Evolutionary conservation across 352 stramenopile species (phyloP).

Genomic region (Pythium aquatile): DNA sequence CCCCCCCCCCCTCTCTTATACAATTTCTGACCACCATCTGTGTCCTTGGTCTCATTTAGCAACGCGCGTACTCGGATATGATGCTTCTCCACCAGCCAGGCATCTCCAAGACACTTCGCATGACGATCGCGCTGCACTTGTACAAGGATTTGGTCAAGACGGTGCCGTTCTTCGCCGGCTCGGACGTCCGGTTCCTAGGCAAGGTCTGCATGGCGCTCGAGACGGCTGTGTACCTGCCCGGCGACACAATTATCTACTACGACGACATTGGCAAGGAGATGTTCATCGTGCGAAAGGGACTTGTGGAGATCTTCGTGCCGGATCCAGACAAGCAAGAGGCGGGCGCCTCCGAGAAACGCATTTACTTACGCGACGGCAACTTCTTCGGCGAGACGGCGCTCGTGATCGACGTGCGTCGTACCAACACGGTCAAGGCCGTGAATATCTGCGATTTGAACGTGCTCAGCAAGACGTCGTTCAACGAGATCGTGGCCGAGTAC

Average conservation of each 20-base stretch:
- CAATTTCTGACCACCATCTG: too few relatives aligned
- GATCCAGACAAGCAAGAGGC: conserved; percentile 26
- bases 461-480: conserved; percentile 73
- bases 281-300: conserved; percentile 84
- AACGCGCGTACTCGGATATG: conserved; percentile 86
- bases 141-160: conserved; percentile 82
- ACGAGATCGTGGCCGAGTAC: conserved; percentile 80
- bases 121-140: conserved; percentile 73
- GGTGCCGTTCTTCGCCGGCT: conserved; percentile 77
- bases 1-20: too few relatives aligned
- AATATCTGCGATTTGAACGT: conserved; percentile 81
- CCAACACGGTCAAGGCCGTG: conserved; percentile 73
- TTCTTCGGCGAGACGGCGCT: conserved; percentile 79
- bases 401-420: conserved; percentile 77
- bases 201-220: conserved; percentile 76
- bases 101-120: conserved; percentile 75
- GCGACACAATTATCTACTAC: conserved; percentile 79
- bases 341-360: conserved; percentile 49
- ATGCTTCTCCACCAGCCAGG: conserved; percentile 76
- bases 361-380: conserved; percentile 73
- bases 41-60: conserved; percentile 25
- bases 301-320: conserved; percentile 74
- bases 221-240: conserved; percentile 74
- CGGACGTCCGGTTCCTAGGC: conserved; percentile 68
- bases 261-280: conserved; percentile 84